Conservation (phyloP, 2,329 filamentous ascomycete species). For the Helminthosporium solani region DNA sequence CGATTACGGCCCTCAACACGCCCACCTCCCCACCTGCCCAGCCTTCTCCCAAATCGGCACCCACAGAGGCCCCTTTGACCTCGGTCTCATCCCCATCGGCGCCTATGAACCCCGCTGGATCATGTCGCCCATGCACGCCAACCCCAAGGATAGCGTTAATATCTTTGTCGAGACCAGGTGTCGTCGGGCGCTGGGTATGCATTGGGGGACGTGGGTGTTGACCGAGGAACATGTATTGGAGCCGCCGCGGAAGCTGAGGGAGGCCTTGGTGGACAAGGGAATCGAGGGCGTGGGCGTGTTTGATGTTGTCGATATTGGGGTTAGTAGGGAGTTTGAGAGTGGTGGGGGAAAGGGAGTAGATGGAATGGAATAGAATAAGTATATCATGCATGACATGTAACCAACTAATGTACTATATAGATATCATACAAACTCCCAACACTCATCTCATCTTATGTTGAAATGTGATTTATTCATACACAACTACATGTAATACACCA, state of each 20-base stretch:
- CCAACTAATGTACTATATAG: no score
- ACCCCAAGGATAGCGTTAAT: slow-evolving; percentile 83
- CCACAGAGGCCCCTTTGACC: slow-evolving; percentile 79
- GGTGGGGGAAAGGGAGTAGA: neutral
- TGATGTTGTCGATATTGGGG: slow-evolving; percentile 79
- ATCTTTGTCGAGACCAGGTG: slow-evolving; percentile 86
- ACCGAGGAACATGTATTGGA: slow-evolving; percentile 84
- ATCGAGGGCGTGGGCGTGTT: slow-evolving; percentile 75
- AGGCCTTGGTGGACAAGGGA: slow-evolving; percentile 69
- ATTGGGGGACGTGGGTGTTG: slow-evolving; percentile 86
- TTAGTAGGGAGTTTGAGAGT: slow-evolving; percentile 67
- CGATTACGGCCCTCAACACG: slow-evolving; percentile 68
- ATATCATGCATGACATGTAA: no score
- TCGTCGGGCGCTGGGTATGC: slow-evolving; percentile 76
- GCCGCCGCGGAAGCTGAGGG: slow-evolving; percentile 70
- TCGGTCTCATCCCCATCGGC: slow-evolving; percentile 90
- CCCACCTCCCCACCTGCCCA: slow-evolving; percentile 69
- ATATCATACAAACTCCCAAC: no score
- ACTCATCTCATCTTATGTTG: no score
- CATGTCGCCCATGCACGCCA: slow-evolving; percentile 80
- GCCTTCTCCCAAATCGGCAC: slow-evolving; percentile 83
- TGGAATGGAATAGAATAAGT: neutral
- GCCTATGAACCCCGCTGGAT: slow-evolving; percentile 75
- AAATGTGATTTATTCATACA: no score
- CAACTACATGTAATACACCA: no score